phyloP scores from a whole-genome alignment of 192 early-diverging fungal genomes.

The Lobulomyces angularis region DNA sequence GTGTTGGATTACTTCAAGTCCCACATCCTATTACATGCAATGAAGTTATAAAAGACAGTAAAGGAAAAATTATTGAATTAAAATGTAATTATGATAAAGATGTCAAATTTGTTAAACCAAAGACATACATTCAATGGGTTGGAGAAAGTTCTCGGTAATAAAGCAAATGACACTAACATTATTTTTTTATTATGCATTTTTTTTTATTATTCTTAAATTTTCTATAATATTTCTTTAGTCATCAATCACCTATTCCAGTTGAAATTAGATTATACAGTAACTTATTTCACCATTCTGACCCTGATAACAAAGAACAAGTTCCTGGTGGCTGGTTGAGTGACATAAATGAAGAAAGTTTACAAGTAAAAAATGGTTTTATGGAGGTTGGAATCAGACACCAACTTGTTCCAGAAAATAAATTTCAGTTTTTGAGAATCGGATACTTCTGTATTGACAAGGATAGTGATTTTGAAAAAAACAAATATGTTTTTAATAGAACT shows the following conservation, averaged over 20 bases:
- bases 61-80: constrained; percentile 74
- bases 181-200: too few species aligned
- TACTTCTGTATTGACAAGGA: constrained; percentile 98
- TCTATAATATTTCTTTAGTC: constrained; percentile 63
- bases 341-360: constrained; percentile 68
- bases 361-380: constrained; percentile 55
- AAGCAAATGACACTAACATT: too few species aligned
- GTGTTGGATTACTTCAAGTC: constrained; percentile 84
- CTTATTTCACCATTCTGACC: constrained; percentile 85
- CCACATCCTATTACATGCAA: constrained; percentile 80
- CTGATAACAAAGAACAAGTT: constrained; percentile 59
- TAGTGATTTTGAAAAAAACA: constrained; percentile 47
- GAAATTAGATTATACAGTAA: constrained; percentile 76
- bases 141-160: too few species aligned
- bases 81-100: constrained; percentile 68
- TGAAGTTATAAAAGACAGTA: constrained; percentile 57
- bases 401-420: constrained; percentile 75
- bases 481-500: constrained; percentile 44
- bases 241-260: constrained; percentile 69
- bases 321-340: constrained; percentile 87
- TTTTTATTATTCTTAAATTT: too few species aligned
- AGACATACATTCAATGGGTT: constrained; percentile 99
- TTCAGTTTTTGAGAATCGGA: constrained; percentile 91
- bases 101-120: constrained; percentile 57
- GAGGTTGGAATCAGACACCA: constrained; percentile 72